phyloP scores from a whole-genome alignment of 1,284 basidiomycete genomes.

The Blastosporella zonata region DNA sequence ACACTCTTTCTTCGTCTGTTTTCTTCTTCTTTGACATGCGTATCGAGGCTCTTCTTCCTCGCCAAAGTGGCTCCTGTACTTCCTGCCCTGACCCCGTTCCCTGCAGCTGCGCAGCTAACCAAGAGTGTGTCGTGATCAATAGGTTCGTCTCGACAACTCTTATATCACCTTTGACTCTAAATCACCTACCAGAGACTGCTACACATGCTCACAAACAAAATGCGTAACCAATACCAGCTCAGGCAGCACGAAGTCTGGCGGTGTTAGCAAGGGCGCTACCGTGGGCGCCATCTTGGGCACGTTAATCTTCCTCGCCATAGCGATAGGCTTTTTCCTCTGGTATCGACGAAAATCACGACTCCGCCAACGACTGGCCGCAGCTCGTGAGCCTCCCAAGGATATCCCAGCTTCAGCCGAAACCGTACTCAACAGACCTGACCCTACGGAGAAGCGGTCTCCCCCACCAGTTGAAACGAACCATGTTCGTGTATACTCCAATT shows the following conservation, averaged over 20 bases:
- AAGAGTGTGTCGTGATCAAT: conserved; percentile 58
- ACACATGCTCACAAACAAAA: conserved; percentile 46
- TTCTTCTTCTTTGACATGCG: conserved; percentile 41
- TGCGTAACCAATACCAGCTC: conserved; percentile 39
- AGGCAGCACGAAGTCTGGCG: conserved; percentile 26
- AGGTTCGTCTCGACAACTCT: conserved; percentile 40
- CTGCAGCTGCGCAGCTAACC: conserved; percentile 51
- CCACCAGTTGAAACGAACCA: conserved; percentile 34
- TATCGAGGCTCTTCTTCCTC: conserved; percentile 42
- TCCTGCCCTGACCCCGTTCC: conserved; percentile 41
- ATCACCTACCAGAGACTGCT: conserved; percentile 47
- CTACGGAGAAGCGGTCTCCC: conserved; percentile 57
- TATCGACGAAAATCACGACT: conserved; percentile 51
- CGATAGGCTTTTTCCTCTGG: conserved; percentile 52
- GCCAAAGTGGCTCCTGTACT: conserved; percentile 37
- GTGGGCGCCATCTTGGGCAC: conserved; percentile 69
- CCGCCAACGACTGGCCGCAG: conserved; percentile 28
- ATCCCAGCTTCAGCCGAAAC: conserved; percentile 68
- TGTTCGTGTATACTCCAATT: conserved; percentile 47
- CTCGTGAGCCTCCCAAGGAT: conserved; percentile 50
- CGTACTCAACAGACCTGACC: conserved; percentile 75
- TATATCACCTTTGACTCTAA: conserved; percentile 17
- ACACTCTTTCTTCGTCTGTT: conserved; percentile 33
- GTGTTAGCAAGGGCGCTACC: conserved; percentile 65
- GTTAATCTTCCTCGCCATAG: conserved; percentile 54